phyloP scores from a whole-genome alignment of 2,329 filamentous ascomycete genomes.

The Pseudocercospora eumusae region DNA sequence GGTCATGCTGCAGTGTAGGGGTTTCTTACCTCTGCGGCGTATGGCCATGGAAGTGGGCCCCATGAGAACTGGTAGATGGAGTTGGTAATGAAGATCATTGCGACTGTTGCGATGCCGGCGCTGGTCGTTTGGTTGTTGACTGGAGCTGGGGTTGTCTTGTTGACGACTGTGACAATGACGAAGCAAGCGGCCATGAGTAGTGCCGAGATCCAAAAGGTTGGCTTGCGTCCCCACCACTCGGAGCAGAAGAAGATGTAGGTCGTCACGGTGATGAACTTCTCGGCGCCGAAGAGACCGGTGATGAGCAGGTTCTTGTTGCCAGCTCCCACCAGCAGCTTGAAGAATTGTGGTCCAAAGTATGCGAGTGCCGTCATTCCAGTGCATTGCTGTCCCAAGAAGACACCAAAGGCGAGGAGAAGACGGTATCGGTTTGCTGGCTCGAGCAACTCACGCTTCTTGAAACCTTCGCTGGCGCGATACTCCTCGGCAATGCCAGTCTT shows the following conservation, averaged over 20 bases:
- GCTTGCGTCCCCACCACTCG: constrained; percentile 49
- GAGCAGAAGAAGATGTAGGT: constrained; percentile 56
- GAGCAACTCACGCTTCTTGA: constrained; percentile 46
- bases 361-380: constrained; percentile 58
- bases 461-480: constrained; percentile 42
- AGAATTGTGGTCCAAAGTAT: constrained; percentile 59
- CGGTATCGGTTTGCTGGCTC: constrained; percentile 49
- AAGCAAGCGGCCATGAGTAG: constrained; percentile 42
- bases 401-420: constrained; percentile 48
- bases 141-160: constrained; percentile 36
- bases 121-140: constrained; percentile 34
- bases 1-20: not conserved
- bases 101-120: constrained; percentile 54
- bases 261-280: constrained; percentile 54
- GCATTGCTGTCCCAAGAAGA: constrained; percentile 57
- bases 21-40: constrained; percentile 41
- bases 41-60: constrained; percentile 55
- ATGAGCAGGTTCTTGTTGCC: constrained; percentile 51
- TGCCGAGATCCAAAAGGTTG: constrained; percentile 33
- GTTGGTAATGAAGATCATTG: constrained; percentile 59
- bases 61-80: constrained; percentile 56
- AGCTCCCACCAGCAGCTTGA: constrained; percentile 53
- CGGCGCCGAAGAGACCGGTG: constrained; percentile 56
- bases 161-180: constrained; percentile 39
- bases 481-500: constrained; percentile 52